phyloP scores from a whole-genome alignment of 495 filamentous ascomycete genomes.

The Thermothielavioides terrestris region DNA sequence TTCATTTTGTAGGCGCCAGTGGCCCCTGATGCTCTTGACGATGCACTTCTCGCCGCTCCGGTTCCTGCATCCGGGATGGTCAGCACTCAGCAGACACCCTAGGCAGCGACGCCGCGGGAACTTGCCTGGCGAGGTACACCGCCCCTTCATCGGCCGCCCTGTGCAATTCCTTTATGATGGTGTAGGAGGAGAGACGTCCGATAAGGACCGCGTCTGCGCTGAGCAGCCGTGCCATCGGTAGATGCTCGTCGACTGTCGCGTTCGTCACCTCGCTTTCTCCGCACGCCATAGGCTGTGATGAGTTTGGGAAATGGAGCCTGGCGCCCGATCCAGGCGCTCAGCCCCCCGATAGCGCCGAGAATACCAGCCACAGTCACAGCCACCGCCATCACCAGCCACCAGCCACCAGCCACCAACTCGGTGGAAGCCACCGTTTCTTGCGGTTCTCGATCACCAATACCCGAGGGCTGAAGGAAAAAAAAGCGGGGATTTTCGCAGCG shows the following conservation, averaged over 20 bases:
- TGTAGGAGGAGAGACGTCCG: slow-evolving; percentile 12
- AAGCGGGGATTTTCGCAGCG: too few species aligned
- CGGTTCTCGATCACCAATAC: too few species aligned
- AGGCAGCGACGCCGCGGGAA: not conserved
- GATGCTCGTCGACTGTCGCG: slow-evolving; percentile 6
- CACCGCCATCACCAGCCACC: not conserved
- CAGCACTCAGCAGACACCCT: not conserved
- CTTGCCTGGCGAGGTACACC: slow-evolving; percentile 33
- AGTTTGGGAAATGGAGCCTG: slow-evolving; percentile 4
- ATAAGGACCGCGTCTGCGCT: slow-evolving; percentile 8
- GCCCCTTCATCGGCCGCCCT: slow-evolving; percentile 18
- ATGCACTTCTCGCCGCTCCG: slow-evolving; percentile 8
- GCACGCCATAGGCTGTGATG: not conserved
- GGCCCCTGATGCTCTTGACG: slow-evolving; percentile 29
- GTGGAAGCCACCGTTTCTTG: too few species aligned
- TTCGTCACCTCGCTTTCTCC: slow-evolving; percentile 10
- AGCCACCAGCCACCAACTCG: too few species aligned
- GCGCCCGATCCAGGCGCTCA: not conserved
- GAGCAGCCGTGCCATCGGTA: slow-evolving; percentile 10
- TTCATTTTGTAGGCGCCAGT: slow-evolving; percentile 36
- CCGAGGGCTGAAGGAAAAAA: too few species aligned
- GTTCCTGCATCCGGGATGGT: not conserved
- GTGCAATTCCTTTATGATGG: slow-evolving; percentile 12
- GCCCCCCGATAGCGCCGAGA: not conserved
- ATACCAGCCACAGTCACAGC: not conserved